Evolutionary conservation across 1,284 basidiomycete genomes (phyloP).

Genomic region (Rhodotorula sp.): DNA sequence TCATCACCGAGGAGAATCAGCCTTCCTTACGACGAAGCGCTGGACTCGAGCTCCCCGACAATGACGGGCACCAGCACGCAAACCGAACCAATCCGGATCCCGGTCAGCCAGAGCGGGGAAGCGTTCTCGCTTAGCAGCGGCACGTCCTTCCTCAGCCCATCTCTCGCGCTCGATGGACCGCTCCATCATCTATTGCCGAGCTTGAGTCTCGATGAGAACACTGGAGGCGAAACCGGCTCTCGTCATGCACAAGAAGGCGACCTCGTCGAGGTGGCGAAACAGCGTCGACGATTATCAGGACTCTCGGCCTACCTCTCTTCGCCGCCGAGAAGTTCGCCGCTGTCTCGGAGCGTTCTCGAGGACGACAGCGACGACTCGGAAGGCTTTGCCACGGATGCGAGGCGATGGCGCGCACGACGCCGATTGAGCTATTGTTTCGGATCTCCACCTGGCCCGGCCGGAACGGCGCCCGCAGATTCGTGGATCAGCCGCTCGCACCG

Average conservation of each 20-base stretch:
- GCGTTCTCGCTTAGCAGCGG: background rate
- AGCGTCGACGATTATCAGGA: slow-evolving; percentile 1
- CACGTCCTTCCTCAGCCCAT: background rate
- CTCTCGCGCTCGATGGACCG: slow-evolving; percentile 15
- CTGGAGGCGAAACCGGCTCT: background rate
- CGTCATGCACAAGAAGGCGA: background rate
- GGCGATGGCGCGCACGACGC: background rate
- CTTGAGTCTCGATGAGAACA: no score
- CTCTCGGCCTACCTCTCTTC: background rate
- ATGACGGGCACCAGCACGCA: background rate
- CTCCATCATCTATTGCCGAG: slow-evolving; percentile 17
- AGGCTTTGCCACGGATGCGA: background rate
- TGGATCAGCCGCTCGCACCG: slow-evolving; percentile 2
- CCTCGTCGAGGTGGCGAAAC: background rate
- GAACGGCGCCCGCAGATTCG: background rate
- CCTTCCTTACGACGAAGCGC: no score
- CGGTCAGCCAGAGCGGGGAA: background rate
- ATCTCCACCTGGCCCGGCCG: background rate
- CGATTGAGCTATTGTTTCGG: background rate
- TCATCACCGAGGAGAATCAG: background rate
- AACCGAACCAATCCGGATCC: slow-evolving; percentile 10
- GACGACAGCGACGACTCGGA: background rate
- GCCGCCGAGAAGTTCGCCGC: slow-evolving; percentile 8
- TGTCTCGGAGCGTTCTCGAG: slow-evolving; percentile 2
- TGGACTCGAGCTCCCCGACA: background rate